Base-by-base conservation (phyloP, 2,329 filamentous ascomycete genomes). In the Pseudogymnoascus sp. region DNA sequence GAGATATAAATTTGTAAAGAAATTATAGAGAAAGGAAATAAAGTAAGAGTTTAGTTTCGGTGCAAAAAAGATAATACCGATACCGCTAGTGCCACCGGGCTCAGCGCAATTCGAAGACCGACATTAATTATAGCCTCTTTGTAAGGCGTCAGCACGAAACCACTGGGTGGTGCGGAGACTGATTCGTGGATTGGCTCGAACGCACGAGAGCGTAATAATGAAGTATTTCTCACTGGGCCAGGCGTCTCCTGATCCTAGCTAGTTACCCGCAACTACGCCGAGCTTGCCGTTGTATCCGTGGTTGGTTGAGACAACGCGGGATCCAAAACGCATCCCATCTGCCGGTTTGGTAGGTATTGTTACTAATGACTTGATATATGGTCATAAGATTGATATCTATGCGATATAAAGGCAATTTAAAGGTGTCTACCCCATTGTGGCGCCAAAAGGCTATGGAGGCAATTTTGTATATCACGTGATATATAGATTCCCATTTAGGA, bases 251-350 rank as follows among this genome's bases (percentile, higher is more conserved):
- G 25, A 50, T 50, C 43, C 43, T 25, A 50, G 43, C 43, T 18
- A 50, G 43, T 50, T 50, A 50, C 25, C 25, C 43, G 43, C 3
- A 18, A 30, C 4, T 12, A 11, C 25, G 18, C 43, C 25, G 43
- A 50, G 16, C n/a, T 50, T 50, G 43, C 43, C 43, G 43, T n/a
- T 50, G 43, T 50, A 50, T 50, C 43, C 43, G 43, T 25, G n/a
- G 43, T 18, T 14, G 43, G 43, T 5, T 25, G 43, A 12, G 5
- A 11, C 12, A 50, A 18, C 22, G n/a, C n/a, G n/a, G 43, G 43
- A 16, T 9, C 25, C 16, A 50, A 30, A 25, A 25, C 22, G 22
- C 25, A 8, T 7, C 30, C 30, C 14, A 50, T 50, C 25, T 30
- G n/a, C 25, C 25, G 43, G 5, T 6, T 30, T 33, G 43, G 4